Evolutionary conservation across 352 stramenopile genomes (phyloP).

Genomic region (Phytophthora sansomeana): DNA sequence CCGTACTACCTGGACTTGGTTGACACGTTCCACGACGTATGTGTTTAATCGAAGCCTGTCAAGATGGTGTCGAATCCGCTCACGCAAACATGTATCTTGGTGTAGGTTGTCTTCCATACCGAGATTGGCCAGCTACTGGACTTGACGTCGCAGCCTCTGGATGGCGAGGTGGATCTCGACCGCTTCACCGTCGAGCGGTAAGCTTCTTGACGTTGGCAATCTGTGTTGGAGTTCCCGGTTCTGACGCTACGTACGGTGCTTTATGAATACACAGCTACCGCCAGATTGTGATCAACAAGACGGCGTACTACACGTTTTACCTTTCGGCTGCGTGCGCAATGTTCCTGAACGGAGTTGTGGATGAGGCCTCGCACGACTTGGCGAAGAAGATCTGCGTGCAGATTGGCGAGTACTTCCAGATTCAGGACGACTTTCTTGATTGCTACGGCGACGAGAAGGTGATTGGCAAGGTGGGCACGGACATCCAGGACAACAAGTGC

Average conservation of each 20-base stretch:
- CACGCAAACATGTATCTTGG: too few relatives aligned
- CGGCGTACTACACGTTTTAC: constrained; percentile 99
- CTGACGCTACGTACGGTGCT: constrained; percentile 15
- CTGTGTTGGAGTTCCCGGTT: background rate
- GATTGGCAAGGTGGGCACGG: constrained; percentile 96
- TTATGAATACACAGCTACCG: constrained; percentile 54
- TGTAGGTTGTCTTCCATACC: constrained; percentile 96
- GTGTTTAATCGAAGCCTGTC: background rate
- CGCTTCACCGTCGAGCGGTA: constrained; percentile 96
- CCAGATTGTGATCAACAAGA: constrained; percentile 99
- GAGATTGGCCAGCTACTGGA: constrained; percentile 96
- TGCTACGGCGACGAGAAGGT: constrained; percentile 95
- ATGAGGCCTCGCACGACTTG: constrained; percentile 77
- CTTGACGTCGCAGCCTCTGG: constrained; percentile 89
- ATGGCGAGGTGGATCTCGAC: constrained; percentile 83
- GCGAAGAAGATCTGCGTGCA: constrained; percentile 95
- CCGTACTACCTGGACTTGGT: constrained; percentile 94
- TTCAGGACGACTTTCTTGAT: constrained; percentile 99
- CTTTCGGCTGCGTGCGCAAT: constrained; percentile 94
- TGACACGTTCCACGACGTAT: constrained; percentile 95
- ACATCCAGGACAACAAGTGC: constrained; percentile 99
- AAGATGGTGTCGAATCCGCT: too few relatives aligned
- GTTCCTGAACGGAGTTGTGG: constrained; percentile 84
- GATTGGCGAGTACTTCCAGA: constrained; percentile 99
- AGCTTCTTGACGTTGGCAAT: constrained; percentile 21